Conservation (phyloP, 2,329 filamentous ascomycete genomes). For the Chrysosporium queenslandicum region DNA sequence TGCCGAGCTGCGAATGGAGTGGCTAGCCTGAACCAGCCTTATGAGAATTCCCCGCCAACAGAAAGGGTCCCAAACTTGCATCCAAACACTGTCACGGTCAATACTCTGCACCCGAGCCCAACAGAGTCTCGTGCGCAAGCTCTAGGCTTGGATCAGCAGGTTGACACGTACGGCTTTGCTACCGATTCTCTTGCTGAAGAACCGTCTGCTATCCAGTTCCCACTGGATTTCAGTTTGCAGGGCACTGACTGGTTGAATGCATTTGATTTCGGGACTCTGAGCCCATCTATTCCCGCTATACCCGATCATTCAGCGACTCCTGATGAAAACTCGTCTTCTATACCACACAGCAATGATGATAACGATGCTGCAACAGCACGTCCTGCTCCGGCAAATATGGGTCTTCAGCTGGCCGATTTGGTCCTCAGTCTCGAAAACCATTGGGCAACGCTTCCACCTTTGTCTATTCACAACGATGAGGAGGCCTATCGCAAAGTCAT, state of each 20-base stretch:
- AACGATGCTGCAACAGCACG: too few relatives aligned
- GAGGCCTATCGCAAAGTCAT: not conserved
- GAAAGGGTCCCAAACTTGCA: too few relatives aligned
- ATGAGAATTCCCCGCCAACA: not conserved
- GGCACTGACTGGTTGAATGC: not conserved
- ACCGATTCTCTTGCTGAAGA: not conserved
- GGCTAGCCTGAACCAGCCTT: too few relatives aligned
- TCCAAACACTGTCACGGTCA: not conserved
- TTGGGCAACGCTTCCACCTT: not conserved
- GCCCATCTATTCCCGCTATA: not conserved
- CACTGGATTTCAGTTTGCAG: not conserved
- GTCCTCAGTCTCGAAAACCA: slow-evolving; percentile 1
- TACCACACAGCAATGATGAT: not conserved
- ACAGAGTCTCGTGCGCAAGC: too few relatives aligned
- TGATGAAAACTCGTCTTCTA: not conserved
- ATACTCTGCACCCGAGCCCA: not conserved
- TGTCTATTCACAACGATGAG: not conserved
- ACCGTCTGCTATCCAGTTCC: not conserved
- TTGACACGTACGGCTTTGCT: not conserved
- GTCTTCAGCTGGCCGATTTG: not conserved
- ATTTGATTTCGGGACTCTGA: not conserved
- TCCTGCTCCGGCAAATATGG: not conserved
- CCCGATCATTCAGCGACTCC: not conserved
- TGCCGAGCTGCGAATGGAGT: not conserved
- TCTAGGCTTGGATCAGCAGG: not conserved